A percentile compares a stretch with the other conserved stretches of the same genome.
Conservation (phyloP, 805 yeast species). For the Torulaspora delbrueckii region DNA sequence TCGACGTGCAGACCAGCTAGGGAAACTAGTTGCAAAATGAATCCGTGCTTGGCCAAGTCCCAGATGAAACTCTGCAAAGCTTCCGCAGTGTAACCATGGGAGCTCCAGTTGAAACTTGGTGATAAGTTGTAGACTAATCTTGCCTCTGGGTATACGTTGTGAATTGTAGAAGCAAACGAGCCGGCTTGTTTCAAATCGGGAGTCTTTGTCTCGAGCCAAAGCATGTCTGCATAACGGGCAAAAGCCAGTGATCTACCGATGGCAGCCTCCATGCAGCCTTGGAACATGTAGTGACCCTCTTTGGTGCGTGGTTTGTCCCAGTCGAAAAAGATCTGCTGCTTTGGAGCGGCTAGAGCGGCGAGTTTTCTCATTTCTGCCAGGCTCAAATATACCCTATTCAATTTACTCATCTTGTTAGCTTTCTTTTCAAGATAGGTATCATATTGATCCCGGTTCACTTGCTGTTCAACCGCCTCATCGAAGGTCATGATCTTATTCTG, state of each 20-base stretch:
- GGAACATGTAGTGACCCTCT: constrained; percentile 51
- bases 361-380: constrained; percentile 22
- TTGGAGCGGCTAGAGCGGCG: constrained; percentile 30
- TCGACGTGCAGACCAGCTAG: constrained; percentile 55
- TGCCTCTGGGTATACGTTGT: constrained; percentile 44
- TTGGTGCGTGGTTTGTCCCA: constrained; percentile 58
- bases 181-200: constrained; percentile 51
- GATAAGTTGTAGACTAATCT: constrained; percentile 57
- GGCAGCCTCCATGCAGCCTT: constrained; percentile 50
- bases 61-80: constrained; percentile 46
- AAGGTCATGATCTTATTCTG: constrained; percentile 42
- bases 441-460: constrained; percentile 18
- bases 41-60: constrained; percentile 53
- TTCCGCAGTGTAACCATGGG: constrained; percentile 47
- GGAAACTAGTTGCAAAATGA: constrained; percentile 54
- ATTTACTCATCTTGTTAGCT: constrained; percentile 10
- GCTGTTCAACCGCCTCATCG: constrained; percentile 45
- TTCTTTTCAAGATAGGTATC: constrained; percentile 26
- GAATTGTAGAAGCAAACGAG: constrained; percentile 44
- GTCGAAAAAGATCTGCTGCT: constrained; percentile 41
- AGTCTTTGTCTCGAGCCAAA: constrained; percentile 60
- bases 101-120: constrained; percentile 58
- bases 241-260: constrained; percentile 48
- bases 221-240: constrained; percentile 55
- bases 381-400: constrained; percentile 28